phyloP scores from a whole-genome alignment of 2,329 filamentous ascomycete genomes.

The Alternaria consortialis region DNA sequence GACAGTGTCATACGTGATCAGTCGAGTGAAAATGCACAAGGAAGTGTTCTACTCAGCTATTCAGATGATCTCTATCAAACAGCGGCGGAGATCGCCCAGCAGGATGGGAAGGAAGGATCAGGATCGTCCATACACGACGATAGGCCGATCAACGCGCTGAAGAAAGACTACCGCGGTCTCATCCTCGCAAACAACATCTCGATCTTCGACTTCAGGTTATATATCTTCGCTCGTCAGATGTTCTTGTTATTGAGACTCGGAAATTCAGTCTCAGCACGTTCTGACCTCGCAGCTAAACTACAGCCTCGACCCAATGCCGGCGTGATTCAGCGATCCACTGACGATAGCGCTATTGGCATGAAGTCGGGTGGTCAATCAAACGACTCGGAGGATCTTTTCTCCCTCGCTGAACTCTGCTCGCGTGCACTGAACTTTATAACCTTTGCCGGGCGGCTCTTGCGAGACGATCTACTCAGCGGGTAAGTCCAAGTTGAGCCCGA shows the following conservation, averaged over 20 bases:
- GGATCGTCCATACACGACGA: constrained; percentile 39
- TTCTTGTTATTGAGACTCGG: constrained; percentile 81
- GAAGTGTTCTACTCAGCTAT: constrained; percentile 74
- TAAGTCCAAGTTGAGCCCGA: constrained; percentile 44
- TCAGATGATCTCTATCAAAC: constrained; percentile 76
- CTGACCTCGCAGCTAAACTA: constrained; percentile 52
- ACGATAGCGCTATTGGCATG: constrained; percentile 44
- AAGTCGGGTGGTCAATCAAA: constrained; percentile 48
- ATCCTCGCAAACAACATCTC: constrained; percentile 96
- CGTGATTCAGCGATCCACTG: constrained; percentile 38
- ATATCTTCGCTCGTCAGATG: constrained; percentile 91
- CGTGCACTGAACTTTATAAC: constrained; percentile 86
- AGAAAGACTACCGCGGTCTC: constrained; percentile 86
- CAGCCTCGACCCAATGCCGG: constrained; percentile 38
- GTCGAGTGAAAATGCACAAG: constrained; percentile 68
- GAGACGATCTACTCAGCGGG: constrained; percentile 77
- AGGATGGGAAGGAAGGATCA: constrained; percentile 23
- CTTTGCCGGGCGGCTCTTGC: constrained; percentile 78
- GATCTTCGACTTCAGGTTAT: constrained; percentile 92
- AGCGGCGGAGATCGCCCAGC: constrained; percentile 31
- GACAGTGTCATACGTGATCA: constrained; percentile 84
- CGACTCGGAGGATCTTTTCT: constrained; percentile 76
- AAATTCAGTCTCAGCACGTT: constrained; percentile 63
- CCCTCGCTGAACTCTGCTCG: constrained; percentile 86
- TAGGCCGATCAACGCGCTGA: constrained; percentile 51